Percentiles rank a stretch among this genome's conserved stretches.
Conservation (phyloP, 257 asterid genomes). For the Osmanthus fragrans region DNA sequence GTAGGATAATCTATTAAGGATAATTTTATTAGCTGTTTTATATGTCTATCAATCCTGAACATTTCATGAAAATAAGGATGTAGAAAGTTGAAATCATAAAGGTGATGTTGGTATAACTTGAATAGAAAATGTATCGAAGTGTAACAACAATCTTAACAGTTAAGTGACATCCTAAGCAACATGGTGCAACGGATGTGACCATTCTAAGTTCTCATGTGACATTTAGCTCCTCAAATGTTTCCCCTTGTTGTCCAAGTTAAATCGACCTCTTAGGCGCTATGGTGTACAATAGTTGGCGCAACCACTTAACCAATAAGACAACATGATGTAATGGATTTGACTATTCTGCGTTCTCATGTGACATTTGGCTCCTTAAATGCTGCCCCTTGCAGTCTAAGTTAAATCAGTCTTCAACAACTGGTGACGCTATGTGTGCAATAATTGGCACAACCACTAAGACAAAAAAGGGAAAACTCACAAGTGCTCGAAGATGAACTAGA, state of each 20-base stretch:
- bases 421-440: neutral
- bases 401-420: neutral
- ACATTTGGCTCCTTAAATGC: too few relatives aligned
- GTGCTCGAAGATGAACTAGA: neutral
- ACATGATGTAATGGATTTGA: neutral
- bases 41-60: neutral
- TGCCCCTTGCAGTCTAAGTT: too few relatives aligned
- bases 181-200: neutral
- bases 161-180: neutral
- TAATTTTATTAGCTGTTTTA: too few relatives aligned
- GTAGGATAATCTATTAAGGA: too few relatives aligned
- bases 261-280: neutral
- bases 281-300: neutral
- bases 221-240: neutral
- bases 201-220: neutral
- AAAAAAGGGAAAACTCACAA: neutral
- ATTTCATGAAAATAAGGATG: neutral
- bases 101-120: neutral
- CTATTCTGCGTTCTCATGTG: neutral
- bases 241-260: neutral
- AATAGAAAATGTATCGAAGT: neutral
- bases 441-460: neutral
- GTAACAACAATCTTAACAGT: neutral
- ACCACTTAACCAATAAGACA: neutral
- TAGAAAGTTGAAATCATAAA: neutral